Percentiles rank a stretch among this genome's conserved stretches.
These are phyloP conservation scores for Sugiyamaella pinicola DNA, from an alignment of 1,139 yeast species.

Conservation along the genomic window DNA sequence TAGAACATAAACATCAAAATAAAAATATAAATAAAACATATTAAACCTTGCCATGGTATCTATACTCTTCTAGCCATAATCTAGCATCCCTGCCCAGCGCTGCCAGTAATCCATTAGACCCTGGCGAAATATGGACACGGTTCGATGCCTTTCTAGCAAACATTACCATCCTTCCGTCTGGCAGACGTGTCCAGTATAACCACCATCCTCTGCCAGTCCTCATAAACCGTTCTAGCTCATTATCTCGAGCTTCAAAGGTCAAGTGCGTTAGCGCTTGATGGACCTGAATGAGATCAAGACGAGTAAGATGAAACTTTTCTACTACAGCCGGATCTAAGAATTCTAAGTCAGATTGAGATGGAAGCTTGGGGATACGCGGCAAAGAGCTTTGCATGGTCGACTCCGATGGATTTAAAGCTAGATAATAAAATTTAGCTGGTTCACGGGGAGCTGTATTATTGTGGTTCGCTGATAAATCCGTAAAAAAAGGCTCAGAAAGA, in stretches of 20 bases:
- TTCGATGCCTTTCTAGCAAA: slow-evolving; percentile 37
- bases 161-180: slow-evolving; percentile 33
- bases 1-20: slow-evolving; percentile 5
- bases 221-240: slow-evolving; percentile 37
- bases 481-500: slow-evolving; percentile 35
- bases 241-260: slow-evolving; percentile 17
- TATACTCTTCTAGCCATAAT: slow-evolving; percentile 38
- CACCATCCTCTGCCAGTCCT: slow-evolving; percentile 40
- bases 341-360: slow-evolving; percentile 25
- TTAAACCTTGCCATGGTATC: slow-evolving; percentile 35
- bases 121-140: slow-evolving; percentile 24
- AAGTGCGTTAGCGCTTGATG: slow-evolving; percentile 34
- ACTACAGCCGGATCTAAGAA: slow-evolving; percentile 23
- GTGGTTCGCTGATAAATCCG: slow-evolving; percentile 28
- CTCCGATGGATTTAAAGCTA: slow-evolving; percentile 29
- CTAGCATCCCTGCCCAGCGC: slow-evolving; percentile 39
- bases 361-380: slow-evolving; percentile 33
- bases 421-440: slow-evolving; percentile 32
- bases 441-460: slow-evolving; percentile 19
- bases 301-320: slow-evolving; percentile 25
- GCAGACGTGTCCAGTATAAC: slow-evolving; percentile 37
- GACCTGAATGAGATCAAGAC: slow-evolving; percentile 35
- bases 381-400: slow-evolving; percentile 32
- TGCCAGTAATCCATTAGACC: slow-evolving; percentile 32
- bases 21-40: not conserved